Evolutionary conservation across 2,329 filamentous ascomycete genomes (phyloP), one percentile per base, ranked within the genome.

Genomic region (Stachybotrys elegans): DNA sequence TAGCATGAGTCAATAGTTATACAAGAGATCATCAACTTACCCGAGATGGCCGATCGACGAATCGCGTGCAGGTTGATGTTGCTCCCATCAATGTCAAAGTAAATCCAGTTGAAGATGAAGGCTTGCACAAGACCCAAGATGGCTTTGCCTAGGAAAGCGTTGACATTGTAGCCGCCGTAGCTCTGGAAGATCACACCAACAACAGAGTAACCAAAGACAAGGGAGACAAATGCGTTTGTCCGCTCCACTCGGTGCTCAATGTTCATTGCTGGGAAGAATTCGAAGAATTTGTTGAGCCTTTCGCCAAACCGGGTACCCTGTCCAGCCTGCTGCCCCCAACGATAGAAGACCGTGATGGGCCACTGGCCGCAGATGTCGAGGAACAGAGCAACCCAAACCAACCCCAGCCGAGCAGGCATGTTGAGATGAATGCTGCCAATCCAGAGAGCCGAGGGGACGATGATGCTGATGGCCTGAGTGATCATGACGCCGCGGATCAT

Each of bases 211-310:
- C 81, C 81, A 51, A 84, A 77, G 2, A 85, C 79, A 3, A 84
- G 65, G 0, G 79, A 76, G 0, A 84, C 77, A 53, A 84, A 85
- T 1, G 80, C 80, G 45, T 78, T 78, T 22, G 76, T 84, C 6
- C 81, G 67, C 58, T 84, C 81, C 5, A 80, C 78, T 43, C 78
- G 74, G 58, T 85, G 81, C 60, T 84, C 81, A 49, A 84, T 84
- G 51, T 83, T 84, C 38, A 78, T 66, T 1, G 76, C 79, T 3
- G 79, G 81, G 43, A 71, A 75, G 57, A 82, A 83, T 49, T 83
- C 78, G 45, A 81, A 78, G 4, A 66, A 57, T 5, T 59, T 55
- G 9, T 56, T 54, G 13, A 73, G 40, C 5, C 51, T 42, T n/a
- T 45, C 51, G 32, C 50, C 55, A 11, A 57, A 27, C n/a, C 20